These are phyloP conservation scores for Sarocladium brachiariae DNA, from an alignment of 2,329 filamentous ascomycete species.

Conservation along the genomic window DNA sequence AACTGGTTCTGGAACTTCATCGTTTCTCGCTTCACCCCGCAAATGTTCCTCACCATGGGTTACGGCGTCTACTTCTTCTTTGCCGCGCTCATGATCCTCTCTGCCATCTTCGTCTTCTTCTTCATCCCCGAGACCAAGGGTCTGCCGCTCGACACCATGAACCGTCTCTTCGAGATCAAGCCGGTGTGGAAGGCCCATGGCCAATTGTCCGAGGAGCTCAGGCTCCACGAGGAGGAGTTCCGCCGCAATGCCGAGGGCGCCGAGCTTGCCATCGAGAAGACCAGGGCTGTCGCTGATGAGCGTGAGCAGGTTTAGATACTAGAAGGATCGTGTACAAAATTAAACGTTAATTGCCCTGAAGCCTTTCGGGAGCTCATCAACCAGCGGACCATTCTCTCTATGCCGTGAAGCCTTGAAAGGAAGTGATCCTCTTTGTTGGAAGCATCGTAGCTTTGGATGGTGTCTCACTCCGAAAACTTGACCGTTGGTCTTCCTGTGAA, in stretches of 20 bases:
- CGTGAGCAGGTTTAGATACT: background rate
- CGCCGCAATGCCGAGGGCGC: background rate
- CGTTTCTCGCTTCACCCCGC: constrained; percentile 59
- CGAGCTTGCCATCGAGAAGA: background rate
- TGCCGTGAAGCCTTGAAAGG: no score
- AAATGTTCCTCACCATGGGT: constrained; percentile 53
- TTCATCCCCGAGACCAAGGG: constrained; percentile 60
- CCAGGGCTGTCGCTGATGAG: background rate
- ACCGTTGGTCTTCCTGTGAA: no score
- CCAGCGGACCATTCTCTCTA: no score
- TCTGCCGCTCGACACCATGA: constrained; percentile 58
- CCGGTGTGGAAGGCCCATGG: constrained; percentile 38
- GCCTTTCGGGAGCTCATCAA: no score
- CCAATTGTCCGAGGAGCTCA: constrained; percentile 36
- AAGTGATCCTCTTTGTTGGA: no score
- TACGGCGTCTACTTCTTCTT: constrained; percentile 67
- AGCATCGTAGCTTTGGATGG: no score
- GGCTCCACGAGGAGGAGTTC: constrained; percentile 2
- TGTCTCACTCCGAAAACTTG: no score
- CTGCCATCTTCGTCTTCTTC: constrained; percentile 54
- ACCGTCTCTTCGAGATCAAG: constrained; percentile 49
- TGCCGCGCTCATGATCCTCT: constrained; percentile 52
- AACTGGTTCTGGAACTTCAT: constrained; percentile 73
- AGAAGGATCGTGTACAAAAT: no score
- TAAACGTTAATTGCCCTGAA: no score